Base-by-base conservation (phyloP, 768 basidiomycete species). In the Leccinum rimulosum region DNA sequence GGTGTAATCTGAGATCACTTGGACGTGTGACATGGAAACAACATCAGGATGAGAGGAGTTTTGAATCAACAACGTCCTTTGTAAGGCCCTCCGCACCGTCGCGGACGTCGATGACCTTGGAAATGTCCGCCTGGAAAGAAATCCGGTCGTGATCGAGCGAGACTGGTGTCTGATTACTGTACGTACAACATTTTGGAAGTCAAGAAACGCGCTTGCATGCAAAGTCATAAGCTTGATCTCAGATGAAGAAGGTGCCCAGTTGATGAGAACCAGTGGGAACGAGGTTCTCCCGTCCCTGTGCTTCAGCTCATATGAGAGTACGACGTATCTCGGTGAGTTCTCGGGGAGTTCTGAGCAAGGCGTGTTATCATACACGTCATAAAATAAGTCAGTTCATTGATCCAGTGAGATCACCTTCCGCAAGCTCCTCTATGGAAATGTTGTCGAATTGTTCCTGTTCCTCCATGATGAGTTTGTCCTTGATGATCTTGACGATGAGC, bases 401-500 rank as follows among this genome's bases (percentile, higher is more conserved):
- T 14, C 61, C 58, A 35, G 27, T 8, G 22, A 43, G 54, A 68
- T 57, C 63, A 92, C 94, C 94, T 75, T 94, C 88, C n/a, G 84
- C 90, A 38, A 98, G 84, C 15, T 95, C 92, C 65, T 90, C 89
- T 58, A 94, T 84, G 56, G 80, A 81, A 60, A 91, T 87, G 60
- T 84, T 75, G 67, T 89, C 86, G 63, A 91, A 87, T 68, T 87
- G 84, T 56, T 93, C 91, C 33, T 86, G 89, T 66, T 92, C 87
- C 70, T 89, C 88, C 88, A 97, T 89, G 63, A 85, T 68, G 58
- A 95, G 81, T 66, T 86, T 79, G 43, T 79, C 73, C 79, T 91
- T 95, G 81, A 95, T 88, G 75, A 95, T 92, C 84, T 95, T 95
- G 74, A 95, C 86, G 65, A 93, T 77, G 55, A 95, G 78, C 15